These are phyloP conservation scores for Nitzschia sp. DNA, from an alignment of 108 stramenopile species.

Conservation along the genomic window DNA sequence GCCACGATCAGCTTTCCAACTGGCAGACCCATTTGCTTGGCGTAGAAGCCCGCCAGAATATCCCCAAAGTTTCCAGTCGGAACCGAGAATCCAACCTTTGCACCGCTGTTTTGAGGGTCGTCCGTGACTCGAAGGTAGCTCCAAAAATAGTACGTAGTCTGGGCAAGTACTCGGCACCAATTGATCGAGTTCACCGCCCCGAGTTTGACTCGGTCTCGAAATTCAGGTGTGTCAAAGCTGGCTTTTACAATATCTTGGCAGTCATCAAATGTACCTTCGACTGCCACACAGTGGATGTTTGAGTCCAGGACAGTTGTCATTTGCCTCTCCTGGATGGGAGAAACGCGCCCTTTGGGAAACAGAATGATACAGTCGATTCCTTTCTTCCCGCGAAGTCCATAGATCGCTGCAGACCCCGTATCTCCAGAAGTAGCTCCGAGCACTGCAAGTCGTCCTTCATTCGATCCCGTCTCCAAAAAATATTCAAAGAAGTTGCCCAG, in stretches of 20 bases:
- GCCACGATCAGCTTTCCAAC: slow-evolving; percentile 94
- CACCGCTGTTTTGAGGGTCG: slow-evolving; percentile 38
- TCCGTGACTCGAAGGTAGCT: slow-evolving; percentile 92
- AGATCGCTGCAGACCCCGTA: slow-evolving; percentile 96
- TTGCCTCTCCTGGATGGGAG: slow-evolving; percentile 96
- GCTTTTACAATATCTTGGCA: slow-evolving; percentile 99
- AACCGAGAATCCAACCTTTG: slow-evolving; percentile 85
- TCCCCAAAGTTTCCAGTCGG: slow-evolving; percentile 99
- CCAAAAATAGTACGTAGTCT: slow-evolving; percentile 99
- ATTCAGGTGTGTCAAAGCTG: slow-evolving; percentile 86
- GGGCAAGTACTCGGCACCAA: slow-evolving; percentile 98
- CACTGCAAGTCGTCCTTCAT: slow-evolving; percentile 88
- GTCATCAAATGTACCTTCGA: slow-evolving; percentile 97
- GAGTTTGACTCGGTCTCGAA: slow-evolving; percentile 89
- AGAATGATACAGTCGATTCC: slow-evolving; percentile 97
- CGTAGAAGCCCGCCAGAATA: slow-evolving; percentile 97
- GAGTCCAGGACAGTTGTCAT: slow-evolving; percentile 97
- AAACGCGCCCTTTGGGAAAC: slow-evolving; percentile 94
- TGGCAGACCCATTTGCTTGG: slow-evolving; percentile 97
- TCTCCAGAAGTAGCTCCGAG: slow-evolving; percentile 96
- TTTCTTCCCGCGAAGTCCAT: slow-evolving; percentile 97
- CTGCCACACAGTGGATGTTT: slow-evolving; percentile 95
- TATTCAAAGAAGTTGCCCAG: slow-evolving; percentile 99
- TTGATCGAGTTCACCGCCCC: slow-evolving; percentile 99
- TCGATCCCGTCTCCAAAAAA: slow-evolving; percentile 91